Evolutionary conservation across 331 rosid genomes (phyloP).

Genomic region (Quercus phellos): DNA sequence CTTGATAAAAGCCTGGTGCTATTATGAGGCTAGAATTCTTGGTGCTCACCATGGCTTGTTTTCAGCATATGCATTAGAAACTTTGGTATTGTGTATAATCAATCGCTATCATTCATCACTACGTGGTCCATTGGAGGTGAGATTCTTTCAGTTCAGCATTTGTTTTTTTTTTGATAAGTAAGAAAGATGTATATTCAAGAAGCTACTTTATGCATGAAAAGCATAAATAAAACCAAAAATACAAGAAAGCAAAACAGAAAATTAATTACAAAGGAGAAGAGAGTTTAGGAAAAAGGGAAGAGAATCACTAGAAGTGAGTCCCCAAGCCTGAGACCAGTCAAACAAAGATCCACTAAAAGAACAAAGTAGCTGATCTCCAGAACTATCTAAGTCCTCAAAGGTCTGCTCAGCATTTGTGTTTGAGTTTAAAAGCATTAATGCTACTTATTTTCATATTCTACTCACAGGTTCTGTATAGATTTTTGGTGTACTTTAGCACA

Average conservation of each 20-base stretch:
- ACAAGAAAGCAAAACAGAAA: too few relatives aligned
- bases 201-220: too few relatives aligned
- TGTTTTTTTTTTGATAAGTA: background rate
- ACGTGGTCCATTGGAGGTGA: slow-evolving; percentile 52
- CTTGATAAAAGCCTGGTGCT: slow-evolving; percentile 56
- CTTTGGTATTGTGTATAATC: slow-evolving; percentile 40
- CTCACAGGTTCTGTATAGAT: slow-evolving; percentile 46
- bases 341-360: too few relatives aligned
- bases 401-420: background rate
- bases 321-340: too few relatives aligned
- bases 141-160: background rate
- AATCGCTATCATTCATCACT: slow-evolving; percentile 38
- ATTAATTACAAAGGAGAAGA: too few relatives aligned
- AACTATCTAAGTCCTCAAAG: too few relatives aligned
- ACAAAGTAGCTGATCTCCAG: too few relatives aligned
- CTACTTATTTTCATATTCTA: slow-evolving; percentile 1
- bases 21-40: slow-evolving; percentile 48
- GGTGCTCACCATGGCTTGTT: slow-evolving; percentile 50
- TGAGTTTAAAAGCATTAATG: slow-evolving; percentile 12
- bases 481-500: slow-evolving; percentile 42
- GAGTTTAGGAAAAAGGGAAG: too few relatives aligned
- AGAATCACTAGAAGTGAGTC: too few relatives aligned
- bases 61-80: slow-evolving; percentile 48
- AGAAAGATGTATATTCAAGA: too few relatives aligned
- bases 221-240: too few relatives aligned